Conservation (phyloP, 2,329 filamentous ascomycete genomes). For the Rutstroemia sp. region DNA sequence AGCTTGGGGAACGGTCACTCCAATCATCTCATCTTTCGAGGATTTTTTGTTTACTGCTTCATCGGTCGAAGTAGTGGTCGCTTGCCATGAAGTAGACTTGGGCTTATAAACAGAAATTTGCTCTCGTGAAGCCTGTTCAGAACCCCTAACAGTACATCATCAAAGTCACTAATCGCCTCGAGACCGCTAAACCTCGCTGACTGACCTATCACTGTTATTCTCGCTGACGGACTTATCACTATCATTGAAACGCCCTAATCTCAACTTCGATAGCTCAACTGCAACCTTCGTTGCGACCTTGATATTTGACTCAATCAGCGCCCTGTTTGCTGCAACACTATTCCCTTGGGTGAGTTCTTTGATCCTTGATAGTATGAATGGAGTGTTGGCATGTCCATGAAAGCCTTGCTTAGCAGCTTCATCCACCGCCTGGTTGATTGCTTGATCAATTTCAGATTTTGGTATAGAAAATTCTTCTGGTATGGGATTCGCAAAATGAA, state of each 20-base stretch:
- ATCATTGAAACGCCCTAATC: not conserved
- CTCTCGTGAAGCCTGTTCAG: too few relatives aligned
- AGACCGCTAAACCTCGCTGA: too few relatives aligned
- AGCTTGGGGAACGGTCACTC: not conserved
- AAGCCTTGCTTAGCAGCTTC: slow-evolving; percentile 46
- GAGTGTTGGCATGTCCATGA: slow-evolving; percentile 60
- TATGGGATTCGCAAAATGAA: slow-evolving; percentile 82
- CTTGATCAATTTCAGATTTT: slow-evolving; percentile 48
- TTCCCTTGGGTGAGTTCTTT: slow-evolving; percentile 58
- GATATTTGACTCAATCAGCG: slow-evolving; percentile 61
- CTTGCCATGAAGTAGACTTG: too few relatives aligned
- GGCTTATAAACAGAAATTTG: too few relatives aligned
- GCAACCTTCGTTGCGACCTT: slow-evolving; percentile 57
- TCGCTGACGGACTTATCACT: too few relatives aligned
- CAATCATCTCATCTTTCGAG: not conserved
- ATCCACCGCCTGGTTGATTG: slow-evolving; percentile 48
- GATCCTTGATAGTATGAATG: slow-evolving; percentile 60
- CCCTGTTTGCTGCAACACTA: slow-evolving; percentile 56
- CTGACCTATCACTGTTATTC: too few relatives aligned
- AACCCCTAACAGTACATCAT: too few relatives aligned
- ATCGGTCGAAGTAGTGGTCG: too few relatives aligned
- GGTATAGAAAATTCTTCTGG: slow-evolving; percentile 52
- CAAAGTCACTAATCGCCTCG: too few relatives aligned
- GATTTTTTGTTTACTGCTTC: not conserved
- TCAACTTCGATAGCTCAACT: slow-evolving; percentile 36